A percentile compares a stretch with the other conserved stretches of the same genome.
Conservation (phyloP, 495 filamentous ascomycete genomes). For the Penicillium manginii region DNA sequence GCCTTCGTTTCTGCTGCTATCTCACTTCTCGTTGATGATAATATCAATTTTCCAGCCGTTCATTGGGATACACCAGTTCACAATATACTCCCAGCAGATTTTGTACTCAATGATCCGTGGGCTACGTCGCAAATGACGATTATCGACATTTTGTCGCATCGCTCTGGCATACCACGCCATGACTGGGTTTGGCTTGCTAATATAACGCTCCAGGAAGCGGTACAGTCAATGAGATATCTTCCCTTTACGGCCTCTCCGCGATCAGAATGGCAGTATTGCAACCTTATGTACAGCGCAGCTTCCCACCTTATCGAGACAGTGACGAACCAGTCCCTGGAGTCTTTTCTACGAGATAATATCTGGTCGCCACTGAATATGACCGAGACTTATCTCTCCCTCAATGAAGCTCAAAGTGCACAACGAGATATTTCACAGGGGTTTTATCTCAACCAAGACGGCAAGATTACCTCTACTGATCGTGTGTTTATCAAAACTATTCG, state of each 20-base stretch:
- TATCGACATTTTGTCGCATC: constrained; percentile 56
- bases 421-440: constrained; percentile 12
- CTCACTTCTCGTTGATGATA: constrained; percentile 47
- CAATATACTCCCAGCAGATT: constrained; percentile 52
- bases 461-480: constrained; percentile 5
- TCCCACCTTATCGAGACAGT: constrained; percentile 40
- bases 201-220: constrained; percentile 32
- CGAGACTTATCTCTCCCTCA: constrained; percentile 14
- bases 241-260: constrained; percentile 45
- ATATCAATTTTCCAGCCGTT: constrained; percentile 32
- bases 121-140: constrained; percentile 50
- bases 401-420: constrained; percentile 8
- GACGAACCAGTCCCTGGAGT: constrained; percentile 42
- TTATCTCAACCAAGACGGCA: constrained; percentile 4
- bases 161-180: constrained; percentile 52
- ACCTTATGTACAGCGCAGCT: constrained; percentile 53
- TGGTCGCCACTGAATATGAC: constrained; percentile 55
- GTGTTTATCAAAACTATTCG: constrained; percentile 7
- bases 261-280: constrained; percentile 53
- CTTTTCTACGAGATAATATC: constrained; percentile 44
- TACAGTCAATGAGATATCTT: constrained; percentile 47
- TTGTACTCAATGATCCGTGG: constrained; percentile 49
- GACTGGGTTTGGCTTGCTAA: constrained; percentile 32
- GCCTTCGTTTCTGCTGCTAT: constrained; percentile 54
- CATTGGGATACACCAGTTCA: constrained; percentile 52